These are phyloP conservation scores for Camellia lanceoleosa DNA, from an alignment of 148 eudicot genomes.

Conservation along the genomic window DNA sequence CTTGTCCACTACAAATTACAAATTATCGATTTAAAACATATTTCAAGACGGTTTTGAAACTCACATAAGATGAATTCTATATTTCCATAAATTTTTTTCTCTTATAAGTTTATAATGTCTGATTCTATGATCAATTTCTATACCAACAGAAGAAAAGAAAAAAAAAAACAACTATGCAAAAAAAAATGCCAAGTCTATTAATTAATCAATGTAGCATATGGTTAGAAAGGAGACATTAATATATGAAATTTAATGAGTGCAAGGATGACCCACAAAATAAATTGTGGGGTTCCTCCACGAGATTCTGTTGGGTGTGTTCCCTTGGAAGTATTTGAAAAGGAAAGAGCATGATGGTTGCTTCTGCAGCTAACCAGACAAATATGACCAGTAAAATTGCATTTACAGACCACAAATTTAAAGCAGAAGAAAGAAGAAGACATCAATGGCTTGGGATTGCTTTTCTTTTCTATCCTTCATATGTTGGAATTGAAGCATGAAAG, in stretches of 20 bases:
- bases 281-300: slow-evolving; percentile 20
- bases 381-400: neutral
- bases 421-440: neutral
- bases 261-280: slow-evolving; percentile 24
- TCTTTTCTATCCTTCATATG: neutral
- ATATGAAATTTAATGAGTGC: neutral
- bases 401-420: too few species aligned
- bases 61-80: too few species aligned
- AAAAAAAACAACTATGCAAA: too few species aligned
- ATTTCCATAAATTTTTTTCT: too few species aligned
- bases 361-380: slow-evolving; percentile 5
- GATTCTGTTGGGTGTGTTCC: slow-evolving; percentile 27
- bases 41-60: too few species aligned
- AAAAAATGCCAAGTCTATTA: too few species aligned
- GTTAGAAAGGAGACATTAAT: neutral
- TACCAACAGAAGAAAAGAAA: too few species aligned
- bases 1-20: too few species aligned
- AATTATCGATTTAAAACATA: too few species aligned
- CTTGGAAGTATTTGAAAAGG: slow-evolving; percentile 18
- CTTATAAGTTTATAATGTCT: too few species aligned
- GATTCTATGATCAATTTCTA: too few species aligned
- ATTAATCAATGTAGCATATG: too few species aligned
- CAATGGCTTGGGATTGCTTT: neutral
- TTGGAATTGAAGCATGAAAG: slow-evolving; percentile 9
- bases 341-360: slow-evolving; percentile 5